Evolutionary conservation across 192 early-diverging fungal species (phyloP), one percentile per base, ranked within the genome.

Genomic region (Mortierella claussenii): DNA sequence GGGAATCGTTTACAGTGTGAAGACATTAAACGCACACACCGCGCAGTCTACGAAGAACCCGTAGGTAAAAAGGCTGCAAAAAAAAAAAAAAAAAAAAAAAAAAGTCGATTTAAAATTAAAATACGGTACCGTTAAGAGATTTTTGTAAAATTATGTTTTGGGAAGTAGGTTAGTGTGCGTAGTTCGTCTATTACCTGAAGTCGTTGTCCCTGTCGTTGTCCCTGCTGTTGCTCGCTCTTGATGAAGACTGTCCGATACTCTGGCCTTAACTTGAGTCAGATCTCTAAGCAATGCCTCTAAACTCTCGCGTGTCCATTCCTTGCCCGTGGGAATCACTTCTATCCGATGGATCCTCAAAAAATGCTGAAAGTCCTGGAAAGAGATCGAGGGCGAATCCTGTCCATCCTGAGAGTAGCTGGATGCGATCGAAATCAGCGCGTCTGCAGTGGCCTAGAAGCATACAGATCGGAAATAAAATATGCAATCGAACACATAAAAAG

Each of bases 271-370:
- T 40, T 75, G 71, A 26, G 71, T 43, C 45, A 66, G 21, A 45
- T 75, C 71, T 42, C 49, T 75, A 26, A 75, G 58, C 6, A 75
- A 30, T 4, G 63, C 26, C 27, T 75, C 63, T 32, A 75, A 32
- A 60, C 71, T 75, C 44, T 75, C 63, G 6, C 47, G 62, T 27
- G 55, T 66, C 71, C 71, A 75, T 37, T 49, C 63, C 44, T 75
- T 24, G 6, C 40, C 71, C 44, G 62, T 75, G 32, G 71, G 71
- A 27, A 75, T 75, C 50, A 75, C 71, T n/a, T 75, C 71, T 60
- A 75, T 75, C 63, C 63, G 56, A 45, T 75, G 71, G 44, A 66
- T 75, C 63, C 66, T 75, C 20, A 75, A 30, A 60, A 75, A 75
- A 30, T 75, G 62, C 27, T 75, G 71, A 48, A 75, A 75, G 24